Conservation (phyloP, 2,329 filamentous ascomycete species). For the Penicillium fuscoglaucum region DNA sequence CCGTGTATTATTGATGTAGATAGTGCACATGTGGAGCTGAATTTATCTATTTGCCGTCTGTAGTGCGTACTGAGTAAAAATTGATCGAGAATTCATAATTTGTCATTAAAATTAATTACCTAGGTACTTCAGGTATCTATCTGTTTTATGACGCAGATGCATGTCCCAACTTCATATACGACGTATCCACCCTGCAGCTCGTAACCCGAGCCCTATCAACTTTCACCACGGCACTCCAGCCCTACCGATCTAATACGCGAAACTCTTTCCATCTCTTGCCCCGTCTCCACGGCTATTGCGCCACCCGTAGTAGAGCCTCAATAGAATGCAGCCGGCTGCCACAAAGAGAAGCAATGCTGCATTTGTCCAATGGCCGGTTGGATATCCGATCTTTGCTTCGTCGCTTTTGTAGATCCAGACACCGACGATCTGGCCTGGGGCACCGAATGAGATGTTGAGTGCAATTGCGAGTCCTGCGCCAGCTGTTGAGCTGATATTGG, state of each 20-base stretch:
- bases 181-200: background rate
- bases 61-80: background rate
- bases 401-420: conserved; percentile 72
- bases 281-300: conserved; percentile 38
- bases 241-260: conserved; percentile 28
- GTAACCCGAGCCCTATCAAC: background rate
- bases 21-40: background rate
- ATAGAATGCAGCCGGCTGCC: conserved; percentile 53
- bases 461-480: conserved; percentile 69
- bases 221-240: background rate
- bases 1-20: background rate
- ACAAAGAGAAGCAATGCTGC: conserved; percentile 62
- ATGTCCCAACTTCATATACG: background rate
- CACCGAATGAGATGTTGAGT: conserved; percentile 67
- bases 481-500: conserved; percentile 65
- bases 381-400: conserved; percentile 62
- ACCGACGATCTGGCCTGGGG: conserved; percentile 68
- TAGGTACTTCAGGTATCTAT: background rate
- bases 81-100: background rate
- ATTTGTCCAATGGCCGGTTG: conserved; percentile 70
- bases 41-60: background rate
- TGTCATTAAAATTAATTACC: background rate
- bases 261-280: conserved; percentile 23
- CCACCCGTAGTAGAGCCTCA: conserved; percentile 59
- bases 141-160: background rate